A percentile compares a stretch with the other conserved stretches of the same genome.
phyloP scores from a whole-genome alignment of 116 monocot species.

The Phalaenopsis hybrid region DNA sequence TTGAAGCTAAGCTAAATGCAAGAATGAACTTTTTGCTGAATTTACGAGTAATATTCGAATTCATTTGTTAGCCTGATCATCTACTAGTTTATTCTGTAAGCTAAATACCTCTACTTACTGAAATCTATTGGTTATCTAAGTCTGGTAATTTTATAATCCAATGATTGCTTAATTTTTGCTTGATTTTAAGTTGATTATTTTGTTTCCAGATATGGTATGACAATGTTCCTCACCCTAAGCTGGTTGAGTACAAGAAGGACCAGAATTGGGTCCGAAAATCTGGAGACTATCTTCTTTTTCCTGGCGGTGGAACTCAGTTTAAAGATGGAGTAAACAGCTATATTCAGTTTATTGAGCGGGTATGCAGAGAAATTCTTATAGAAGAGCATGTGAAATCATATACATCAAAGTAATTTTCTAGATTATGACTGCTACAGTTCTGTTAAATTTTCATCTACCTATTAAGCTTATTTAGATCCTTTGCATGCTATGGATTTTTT shows the following conservation, averaged over 20 bases:
- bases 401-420: neutral
- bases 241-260: conserved; percentile 78
- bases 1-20: neutral
- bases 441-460: neutral
- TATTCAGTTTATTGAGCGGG: conserved; percentile 78
- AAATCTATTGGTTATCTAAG: neutral
- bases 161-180: neutral
- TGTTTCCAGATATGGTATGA: conserved; percentile 75
- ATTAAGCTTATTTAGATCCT: neutral
- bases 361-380: conserved; percentile 14
- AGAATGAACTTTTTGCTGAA: neutral
- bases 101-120: neutral
- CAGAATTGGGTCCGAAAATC: conserved; percentile 78
- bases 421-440: neutral
- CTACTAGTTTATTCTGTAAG: neutral
- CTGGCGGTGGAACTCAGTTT: conserved; percentile 94
- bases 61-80: neutral
- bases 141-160: neutral
- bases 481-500: neutral
- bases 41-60: neutral
- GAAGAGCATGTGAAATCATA: neutral
- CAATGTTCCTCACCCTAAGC: conserved; percentile 79
- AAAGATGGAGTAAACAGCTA: conserved; percentile 72
- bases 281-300: conserved; percentile 78
- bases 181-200: conserved; percentile 1